Evolutionary conservation across 495 filamentous ascomycete species (phyloP), one percentile per base, ranked within the genome.

Genomic region (Daldinia decipiens): DNA sequence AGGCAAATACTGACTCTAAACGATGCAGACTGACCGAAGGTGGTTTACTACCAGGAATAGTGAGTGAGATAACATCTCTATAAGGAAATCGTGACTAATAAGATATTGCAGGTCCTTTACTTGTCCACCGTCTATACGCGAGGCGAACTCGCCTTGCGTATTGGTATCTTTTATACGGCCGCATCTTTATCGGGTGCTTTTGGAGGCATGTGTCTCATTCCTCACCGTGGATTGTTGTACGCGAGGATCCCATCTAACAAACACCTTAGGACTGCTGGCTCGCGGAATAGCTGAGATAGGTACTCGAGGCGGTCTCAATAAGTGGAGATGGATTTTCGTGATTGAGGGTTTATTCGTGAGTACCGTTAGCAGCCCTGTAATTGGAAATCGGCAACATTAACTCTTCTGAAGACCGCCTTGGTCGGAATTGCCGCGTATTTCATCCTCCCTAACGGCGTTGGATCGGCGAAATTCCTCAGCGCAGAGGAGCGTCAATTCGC

Each of bases 161-260:
- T 87, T 43, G 83, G 86, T 13, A 77, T 86, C 2, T 81, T 87
- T 34, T 88, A 86, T 67, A 86, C 86, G 24, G 82, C 84, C 0
- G 81, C 85, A 4, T 83, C 82, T 17, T 73, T 87, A n/a, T 86
- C 84, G 0, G 84, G 86, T n/a, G 86, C 84, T 2, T 87, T 89
- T 60, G 83, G 84, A 13, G 86, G 86, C 62, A 64, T 26, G 74
- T 55, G 21, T 26, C 26, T n/a, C 34, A 67, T 77, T 60, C 67
- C 24, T 53, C 62, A 3, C 62, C 26, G 15, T 3, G 1, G 15
- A 7, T 43, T 36, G 12, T 17, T 11, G n/a, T 31, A 59, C 15
- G 19, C 38, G 7, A 66, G 34, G 50, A 47, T 12, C 11, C 8
- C 11, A 17, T 52, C 62, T 68, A 7, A 62, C 63, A 52, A 32